Conservation (phyloP, 2,329 filamentous ascomycete genomes). For the Arthrobotrys musiformis region DNA sequence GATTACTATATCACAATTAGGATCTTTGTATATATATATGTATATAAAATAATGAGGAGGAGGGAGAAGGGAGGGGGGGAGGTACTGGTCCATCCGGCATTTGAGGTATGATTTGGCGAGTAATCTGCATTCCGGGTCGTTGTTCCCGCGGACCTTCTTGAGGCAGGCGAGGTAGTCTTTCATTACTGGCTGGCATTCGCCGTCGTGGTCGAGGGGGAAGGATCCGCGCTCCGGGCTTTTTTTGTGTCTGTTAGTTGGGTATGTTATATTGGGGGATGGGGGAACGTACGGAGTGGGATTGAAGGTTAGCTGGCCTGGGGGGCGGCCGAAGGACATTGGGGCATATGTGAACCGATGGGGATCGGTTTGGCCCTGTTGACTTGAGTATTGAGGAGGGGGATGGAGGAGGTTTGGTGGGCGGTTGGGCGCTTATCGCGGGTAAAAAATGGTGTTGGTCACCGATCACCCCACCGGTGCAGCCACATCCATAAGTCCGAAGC, state of each 20-base stretch:
- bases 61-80: neutral
- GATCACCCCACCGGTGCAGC: too few relatives aligned
- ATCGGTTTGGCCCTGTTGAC: too few relatives aligned
- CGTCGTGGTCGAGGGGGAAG: constrained; percentile 96
- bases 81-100: constrained; percentile 94
- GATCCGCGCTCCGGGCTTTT: constrained; percentile 86
- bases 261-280: neutral
- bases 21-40: too few relatives aligned
- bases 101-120: constrained; percentile 88
- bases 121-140: constrained; percentile 84
- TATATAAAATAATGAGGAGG: neutral
- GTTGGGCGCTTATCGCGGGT: constrained; percentile 51
- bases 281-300: constrained; percentile 58
- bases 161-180: constrained; percentile 85
- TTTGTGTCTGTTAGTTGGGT: constrained; percentile 44
- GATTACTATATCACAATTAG: constrained; percentile 70
- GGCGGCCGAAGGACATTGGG: constrained; percentile 58
- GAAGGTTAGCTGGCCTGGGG: constrained; percentile 58
- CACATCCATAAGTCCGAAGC: too few relatives aligned
- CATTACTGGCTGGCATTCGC: constrained; percentile 93
- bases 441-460: too few relatives aligned
- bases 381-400: too few relatives aligned
- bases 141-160: constrained; percentile 82
- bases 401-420: neutral
- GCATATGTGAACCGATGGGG: constrained; percentile 29